Evolutionary conservation across 768 basidiomycete genomes (phyloP), one percentile per base, ranked within the genome.

Genomic region (Lepiota venenata): DNA sequence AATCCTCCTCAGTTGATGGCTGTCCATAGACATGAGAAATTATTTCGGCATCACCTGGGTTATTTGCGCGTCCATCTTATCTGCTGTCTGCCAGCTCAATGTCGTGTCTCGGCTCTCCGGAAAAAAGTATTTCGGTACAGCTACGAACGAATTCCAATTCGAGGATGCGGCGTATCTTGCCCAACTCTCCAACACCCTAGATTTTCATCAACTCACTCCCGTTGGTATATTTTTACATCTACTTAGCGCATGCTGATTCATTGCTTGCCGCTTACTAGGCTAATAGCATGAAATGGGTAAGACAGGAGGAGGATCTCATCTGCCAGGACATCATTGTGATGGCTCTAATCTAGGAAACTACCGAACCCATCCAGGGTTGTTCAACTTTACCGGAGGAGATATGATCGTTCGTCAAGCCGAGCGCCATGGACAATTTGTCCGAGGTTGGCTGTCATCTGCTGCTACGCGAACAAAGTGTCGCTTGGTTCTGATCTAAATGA

Each of bases 221-320:
- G 77, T 69, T 27, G 7, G 63, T 63, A 18, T 8, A 16, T 8
- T n/a, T 16, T 20, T 36, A 5, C 25, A 37, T 38, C 32, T 41
- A 11, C 18, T 15, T 7, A 8, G 16, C n/a, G 46, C 35, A 47
- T 35, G 6, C 25, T 40, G 39, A 36, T n/a, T 42, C 47, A 5
- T 44, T 47, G 27, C 9, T 20, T 3, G 32, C 32, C 12, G 38
- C 37, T 50, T 51, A 40, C 12, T 42, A 69, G 67, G 67, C 68
- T 16, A 80, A 80, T 60, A 74, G 71, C 56, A 79, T 81, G 79
- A 81, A 82, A 76, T 81, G 79, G 79, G 79, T 77, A 56, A 35
- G 67, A 56, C 18, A 21, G n/a, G n/a, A n/a, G n/a, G n/a, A n/a
- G n/a, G 38, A 32, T 16, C 39, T 32, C 45, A 1, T 47, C 32